phyloP scores from a whole-genome alignment of 176 grass and related monocot species.

The Ampelocalamus luodianensis region DNA sequence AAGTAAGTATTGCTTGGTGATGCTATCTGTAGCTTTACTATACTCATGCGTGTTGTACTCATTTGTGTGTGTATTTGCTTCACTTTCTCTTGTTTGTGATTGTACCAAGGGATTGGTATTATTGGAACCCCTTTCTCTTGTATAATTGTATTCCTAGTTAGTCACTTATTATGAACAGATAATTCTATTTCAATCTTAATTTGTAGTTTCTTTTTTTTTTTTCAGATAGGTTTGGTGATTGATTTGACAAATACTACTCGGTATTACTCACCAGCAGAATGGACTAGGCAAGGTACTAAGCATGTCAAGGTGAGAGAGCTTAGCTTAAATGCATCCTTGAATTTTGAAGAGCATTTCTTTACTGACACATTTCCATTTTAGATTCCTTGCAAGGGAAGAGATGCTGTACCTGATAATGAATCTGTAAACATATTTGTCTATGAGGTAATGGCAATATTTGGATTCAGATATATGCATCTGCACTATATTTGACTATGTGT shows the following conservation, averaged over 20 bases:
- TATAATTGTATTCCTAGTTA: slow-evolving; percentile 24
- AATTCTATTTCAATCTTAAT: slow-evolving; percentile 4
- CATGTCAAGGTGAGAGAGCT: slow-evolving; percentile 81
- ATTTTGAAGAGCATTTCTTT: slow-evolving; percentile 4
- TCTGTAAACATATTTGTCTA: slow-evolving; percentile 86
- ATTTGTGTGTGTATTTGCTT: slow-evolving; percentile 29
- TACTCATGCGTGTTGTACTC: not conserved
- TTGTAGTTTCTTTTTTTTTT: not conserved
- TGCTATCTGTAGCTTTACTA: slow-evolving; percentile 13
- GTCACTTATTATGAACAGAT: not conserved
- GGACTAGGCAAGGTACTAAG: slow-evolving; percentile 89
- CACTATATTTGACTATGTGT: slow-evolving; percentile 13
- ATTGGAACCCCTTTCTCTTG: not conserved
- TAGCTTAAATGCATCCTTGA: slow-evolving; percentile 28
- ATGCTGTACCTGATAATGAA: slow-evolving; percentile 90
- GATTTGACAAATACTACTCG: slow-evolving; percentile 97
- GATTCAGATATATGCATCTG: not conserved
- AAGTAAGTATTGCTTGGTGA: slow-evolving; percentile 64
- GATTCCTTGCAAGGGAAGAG: slow-evolving; percentile 95
- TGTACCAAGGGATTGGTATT: not conserved
- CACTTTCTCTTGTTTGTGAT: slow-evolving; percentile 9
- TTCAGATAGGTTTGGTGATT: slow-evolving; percentile 95
- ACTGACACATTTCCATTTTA: slow-evolving; percentile 50
- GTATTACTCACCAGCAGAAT: slow-evolving; percentile 81
- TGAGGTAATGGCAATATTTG: slow-evolving; percentile 60